Percentiles rank a stretch among this genome's conserved stretches.
phyloP scores from a whole-genome alignment of 148 eudicot genomes.

The Rhododendron simsii region DNA sequence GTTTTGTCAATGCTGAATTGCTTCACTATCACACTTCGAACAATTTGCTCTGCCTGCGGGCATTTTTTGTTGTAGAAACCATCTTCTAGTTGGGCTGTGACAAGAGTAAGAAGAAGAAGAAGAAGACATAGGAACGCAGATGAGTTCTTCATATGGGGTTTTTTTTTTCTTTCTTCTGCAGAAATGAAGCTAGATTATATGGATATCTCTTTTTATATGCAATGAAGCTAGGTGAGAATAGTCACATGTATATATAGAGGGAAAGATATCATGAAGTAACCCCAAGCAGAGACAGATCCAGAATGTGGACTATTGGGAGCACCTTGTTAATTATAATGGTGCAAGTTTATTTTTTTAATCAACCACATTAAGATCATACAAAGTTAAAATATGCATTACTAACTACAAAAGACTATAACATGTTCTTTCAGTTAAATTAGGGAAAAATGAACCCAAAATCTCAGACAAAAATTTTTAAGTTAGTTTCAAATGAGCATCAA shows the following conservation, averaged over 20 bases:
- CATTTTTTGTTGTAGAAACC: conserved; percentile 9
- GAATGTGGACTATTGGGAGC: too few species aligned
- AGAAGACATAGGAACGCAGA: not conserved
- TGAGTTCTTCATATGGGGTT: not conserved
- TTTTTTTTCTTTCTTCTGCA: not conserved
- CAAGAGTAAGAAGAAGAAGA: not conserved
- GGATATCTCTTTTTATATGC: not conserved
- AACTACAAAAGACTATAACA: too few species aligned
- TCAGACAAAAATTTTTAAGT: too few species aligned
- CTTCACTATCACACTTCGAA: conserved; percentile 20
- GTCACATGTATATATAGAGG: not conserved
- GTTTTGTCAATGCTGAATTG: conserved; percentile 7
- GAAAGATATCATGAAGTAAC: not conserved
- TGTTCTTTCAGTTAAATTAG: too few species aligned
- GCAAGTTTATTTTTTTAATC: too few species aligned
- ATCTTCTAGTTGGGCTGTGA: conserved; percentile 12
- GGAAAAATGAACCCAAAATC: too few species aligned
- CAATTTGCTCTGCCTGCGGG: conserved; percentile 26
- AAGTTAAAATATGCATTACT: too few species aligned
- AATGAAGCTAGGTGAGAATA: not conserved
- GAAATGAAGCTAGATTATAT: not conserved
- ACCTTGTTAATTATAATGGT: too few species aligned
- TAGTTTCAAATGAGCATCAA: too few species aligned
- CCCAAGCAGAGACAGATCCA: too few species aligned
- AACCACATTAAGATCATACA: too few species aligned